Percentiles rank a stretch among this genome's conserved stretches.
phyloP scores from a whole-genome alignment of 805 yeast genomes.

The Wickerhamomyces chambardii region DNA sequence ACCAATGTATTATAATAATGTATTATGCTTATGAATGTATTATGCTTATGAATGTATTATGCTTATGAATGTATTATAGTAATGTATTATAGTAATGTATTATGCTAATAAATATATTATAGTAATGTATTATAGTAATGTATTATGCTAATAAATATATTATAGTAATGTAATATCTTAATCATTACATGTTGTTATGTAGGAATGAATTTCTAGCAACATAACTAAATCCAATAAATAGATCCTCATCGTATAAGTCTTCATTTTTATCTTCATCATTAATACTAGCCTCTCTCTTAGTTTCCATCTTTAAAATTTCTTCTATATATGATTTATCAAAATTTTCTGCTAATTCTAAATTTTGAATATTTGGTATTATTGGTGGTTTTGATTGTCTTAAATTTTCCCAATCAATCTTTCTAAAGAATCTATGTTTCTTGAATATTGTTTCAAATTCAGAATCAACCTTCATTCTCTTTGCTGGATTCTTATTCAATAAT shows the following conservation, averaged over 20 bases:
- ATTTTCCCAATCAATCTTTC: slow-evolving; percentile 62
- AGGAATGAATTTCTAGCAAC: slow-evolving; percentile 30
- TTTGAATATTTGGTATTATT: slow-evolving; percentile 62
- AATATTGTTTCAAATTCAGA: slow-evolving; percentile 25
- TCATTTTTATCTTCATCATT: background rate
- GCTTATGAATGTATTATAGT: no score
- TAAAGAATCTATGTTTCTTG: slow-evolving; percentile 63
- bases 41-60: no score
- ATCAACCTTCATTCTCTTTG: slow-evolving; percentile 56
- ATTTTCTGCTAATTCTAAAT: slow-evolving; percentile 74
- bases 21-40: no score
- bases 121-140: no score
- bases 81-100: no score
- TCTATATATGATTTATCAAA: slow-evolving; percentile 69
- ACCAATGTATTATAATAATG: no score
- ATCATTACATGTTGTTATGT: slow-evolving; percentile 13
- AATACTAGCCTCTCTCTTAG: background rate
- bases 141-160: no score
- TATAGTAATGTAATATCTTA: no score
- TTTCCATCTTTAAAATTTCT: slow-evolving; percentile 24
- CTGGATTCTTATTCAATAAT: slow-evolving; percentile 59
- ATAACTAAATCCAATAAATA: slow-evolving; percentile 36
- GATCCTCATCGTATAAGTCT: slow-evolving; percentile 3
- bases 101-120: no score
- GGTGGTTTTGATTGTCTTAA: slow-evolving; percentile 53